Conservation (phyloP, 2,329 filamentous ascomycete species). For the Monosporascus ibericus region DNA sequence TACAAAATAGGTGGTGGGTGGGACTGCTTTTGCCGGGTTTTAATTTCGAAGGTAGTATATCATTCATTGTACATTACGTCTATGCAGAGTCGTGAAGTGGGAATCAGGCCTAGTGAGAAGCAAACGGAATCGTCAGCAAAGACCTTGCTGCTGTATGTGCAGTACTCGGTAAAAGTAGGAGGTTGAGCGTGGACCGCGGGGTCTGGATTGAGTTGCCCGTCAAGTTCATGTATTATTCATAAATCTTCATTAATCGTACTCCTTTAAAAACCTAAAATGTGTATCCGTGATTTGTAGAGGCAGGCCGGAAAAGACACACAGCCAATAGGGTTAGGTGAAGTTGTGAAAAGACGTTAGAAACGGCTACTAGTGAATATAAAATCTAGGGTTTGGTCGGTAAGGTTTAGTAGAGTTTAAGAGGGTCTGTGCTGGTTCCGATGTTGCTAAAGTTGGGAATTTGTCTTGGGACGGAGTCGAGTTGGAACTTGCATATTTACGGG, state of each 20-base stretch:
- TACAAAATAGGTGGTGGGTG: not conserved
- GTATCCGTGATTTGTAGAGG: not conserved
- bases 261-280: not conserved
- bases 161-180: too few relatives aligned
- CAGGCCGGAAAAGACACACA: not conserved
- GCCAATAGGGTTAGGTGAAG: not conserved
- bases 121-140: not conserved
- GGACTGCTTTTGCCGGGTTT: constrained; percentile 3
- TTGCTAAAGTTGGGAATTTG: not conserved
- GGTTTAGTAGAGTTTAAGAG: not conserved
- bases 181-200: not conserved
- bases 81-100: not conserved
- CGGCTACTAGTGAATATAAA: not conserved
- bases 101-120: not conserved
- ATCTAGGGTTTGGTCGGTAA: not conserved
- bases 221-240: not conserved
- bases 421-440: not conserved
- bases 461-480: not conserved
- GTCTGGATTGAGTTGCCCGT: not conserved
- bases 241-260: not conserved
- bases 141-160: too few relatives aligned
- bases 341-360: not conserved
- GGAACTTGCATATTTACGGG: not conserved
- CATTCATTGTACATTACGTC: constrained; percentile 13
- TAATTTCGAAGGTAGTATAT: constrained; percentile 12